These are phyloP conservation scores for Cardamine resedifolia DNA, from an alignment of 345 rosid species.

Conservation along the genomic window DNA sequence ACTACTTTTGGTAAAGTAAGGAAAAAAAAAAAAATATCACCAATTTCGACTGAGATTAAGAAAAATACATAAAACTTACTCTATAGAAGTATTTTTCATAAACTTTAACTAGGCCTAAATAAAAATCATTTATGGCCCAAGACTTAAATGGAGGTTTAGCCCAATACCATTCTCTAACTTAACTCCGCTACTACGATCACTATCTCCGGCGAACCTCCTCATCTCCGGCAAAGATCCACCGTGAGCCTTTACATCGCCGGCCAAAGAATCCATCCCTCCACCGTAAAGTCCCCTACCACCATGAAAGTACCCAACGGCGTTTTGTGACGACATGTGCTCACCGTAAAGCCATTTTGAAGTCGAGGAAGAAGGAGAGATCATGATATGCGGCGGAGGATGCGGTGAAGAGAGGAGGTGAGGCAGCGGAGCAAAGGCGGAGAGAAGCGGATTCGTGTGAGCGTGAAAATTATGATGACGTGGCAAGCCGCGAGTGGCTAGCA, in stretches of 20 bases:
- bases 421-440: slow-evolving; percentile 53
- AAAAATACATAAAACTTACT: neutral
- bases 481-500: slow-evolving; percentile 50
- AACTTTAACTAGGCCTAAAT: neutral
- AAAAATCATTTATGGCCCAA: slow-evolving; percentile 50
- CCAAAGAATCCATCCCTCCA: slow-evolving; percentile 32
- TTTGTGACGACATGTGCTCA: slow-evolving; percentile 36
- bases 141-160: slow-evolving; percentile 76
- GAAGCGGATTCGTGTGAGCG: slow-evolving; percentile 43
- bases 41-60: slow-evolving; percentile 1
- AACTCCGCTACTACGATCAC: slow-evolving; percentile 33
- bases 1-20: neutral
- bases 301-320: slow-evolving; percentile 31
- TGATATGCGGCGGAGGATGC: slow-evolving; percentile 36
- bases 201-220: slow-evolving; percentile 47
- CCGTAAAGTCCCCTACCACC: slow-evolving; percentile 28
- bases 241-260: slow-evolving; percentile 27
- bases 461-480: slow-evolving; percentile 29
- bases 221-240: slow-evolving; percentile 37
- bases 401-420: slow-evolving; percentile 58
- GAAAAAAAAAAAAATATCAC: neutral
- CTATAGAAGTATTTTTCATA: neutral
- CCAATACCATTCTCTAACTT: slow-evolving; percentile 55
- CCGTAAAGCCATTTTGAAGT: slow-evolving; percentile 30
- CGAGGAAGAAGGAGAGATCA: slow-evolving; percentile 27